Base-by-base conservation (phyloP, 2,329 filamentous ascomycete genomes). In the Paecilomyces dactylethromorphus region DNA sequence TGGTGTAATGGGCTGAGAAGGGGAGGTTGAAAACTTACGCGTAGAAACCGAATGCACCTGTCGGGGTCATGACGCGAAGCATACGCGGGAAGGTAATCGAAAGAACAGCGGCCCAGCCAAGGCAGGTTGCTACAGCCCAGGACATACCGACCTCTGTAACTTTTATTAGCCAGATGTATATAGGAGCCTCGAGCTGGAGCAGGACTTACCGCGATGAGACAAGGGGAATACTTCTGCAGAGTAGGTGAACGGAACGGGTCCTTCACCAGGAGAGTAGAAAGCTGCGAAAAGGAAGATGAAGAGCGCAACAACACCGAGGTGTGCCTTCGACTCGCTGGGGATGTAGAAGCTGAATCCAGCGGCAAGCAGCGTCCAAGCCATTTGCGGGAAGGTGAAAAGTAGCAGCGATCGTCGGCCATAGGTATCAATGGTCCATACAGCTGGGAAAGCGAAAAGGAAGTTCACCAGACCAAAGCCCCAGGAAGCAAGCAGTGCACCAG, bases 381-480 rank as follows among this genome's bases (percentile, higher is more conserved):
- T 88, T 60, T 87, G 79, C 0, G 85, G 85, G 67, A 88, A 87
- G 2, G 86, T 88, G 70, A 88, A 87, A 0, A 87, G 74, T 1
- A 87, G 77, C 12, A 88, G 76, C 15, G 82, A 75, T 33, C 86
- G 81, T 33, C 86, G 82, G n/a, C 85, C 86, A 62, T 82, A 87
- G 0, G 84, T 87, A 66, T 88, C 86, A 61, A 88, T 88, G 1
- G 86, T 88, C 78, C 81, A 85, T 63, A 87, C 77, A 4, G 85
- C 84, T 0, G 84, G 85, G 71, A 84, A 84, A n/a, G 84, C 83
- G 62, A 87, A 87, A 54, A 87, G 59, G 69, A 86, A 87, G 72
- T 87, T 88, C 60, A 87, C 78, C 22, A 86, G 69, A 55, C 86
- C 86, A 65, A 87, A 88, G 7, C 86, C 86, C 69, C 84, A 84